Percentiles rank a stretch among this genome's conserved stretches.
phyloP scores from a whole-genome alignment of 75 land plant species.

The Cupressus sempervirens region DNA sequence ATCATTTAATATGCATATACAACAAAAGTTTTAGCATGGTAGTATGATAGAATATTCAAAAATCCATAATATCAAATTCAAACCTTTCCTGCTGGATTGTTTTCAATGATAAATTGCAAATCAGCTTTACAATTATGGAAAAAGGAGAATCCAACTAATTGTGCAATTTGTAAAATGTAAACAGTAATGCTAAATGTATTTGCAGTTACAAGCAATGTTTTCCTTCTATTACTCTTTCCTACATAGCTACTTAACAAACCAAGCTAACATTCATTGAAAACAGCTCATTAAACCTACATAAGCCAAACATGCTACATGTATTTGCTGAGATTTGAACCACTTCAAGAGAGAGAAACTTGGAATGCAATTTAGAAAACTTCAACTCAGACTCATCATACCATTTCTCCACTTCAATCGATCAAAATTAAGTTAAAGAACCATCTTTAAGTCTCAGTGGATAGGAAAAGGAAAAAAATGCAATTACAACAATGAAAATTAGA shows the following conservation, averaged over 20 bases:
- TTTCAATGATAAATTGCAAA: neutral
- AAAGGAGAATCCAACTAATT: neutral
- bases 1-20: neutral
- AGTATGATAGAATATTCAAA: neutral
- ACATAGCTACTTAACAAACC: neutral
- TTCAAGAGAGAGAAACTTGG: neutral
- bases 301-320: neutral
- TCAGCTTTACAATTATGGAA: neutral
- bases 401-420: neutral
- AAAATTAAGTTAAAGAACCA: neutral
- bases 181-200: neutral
- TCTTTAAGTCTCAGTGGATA: neutral
- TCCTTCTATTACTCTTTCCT: constrained; percentile 1
- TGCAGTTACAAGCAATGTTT: neutral
- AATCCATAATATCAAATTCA: neutral
- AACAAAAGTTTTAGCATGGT: neutral
- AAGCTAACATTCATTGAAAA: neutral
- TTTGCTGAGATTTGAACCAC: neutral
- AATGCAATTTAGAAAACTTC: neutral
- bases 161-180: neutral
- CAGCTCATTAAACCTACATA: neutral
- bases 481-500: neutral
- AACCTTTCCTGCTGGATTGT: neutral
- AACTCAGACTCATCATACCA: neutral
- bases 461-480: neutral